Conservation (phyloP, 2,329 filamentous ascomycete species). For the Tolypocladium cylindrosporum region DNA sequence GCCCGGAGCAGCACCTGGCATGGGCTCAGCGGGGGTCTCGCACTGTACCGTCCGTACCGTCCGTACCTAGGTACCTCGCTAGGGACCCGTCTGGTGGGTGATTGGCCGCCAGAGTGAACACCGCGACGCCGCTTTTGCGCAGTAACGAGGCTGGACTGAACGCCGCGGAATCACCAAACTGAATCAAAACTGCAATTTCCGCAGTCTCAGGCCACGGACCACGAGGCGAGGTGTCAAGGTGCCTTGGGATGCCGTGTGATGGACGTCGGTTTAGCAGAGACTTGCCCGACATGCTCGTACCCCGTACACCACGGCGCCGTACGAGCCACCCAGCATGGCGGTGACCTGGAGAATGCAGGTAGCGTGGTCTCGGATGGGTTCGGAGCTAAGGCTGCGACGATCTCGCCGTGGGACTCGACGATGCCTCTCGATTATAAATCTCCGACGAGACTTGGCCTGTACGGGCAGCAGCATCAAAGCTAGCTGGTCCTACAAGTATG, state of each 20-base stretch:
- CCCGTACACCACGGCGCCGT: no score
- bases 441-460: not conserved
- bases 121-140: not conserved
- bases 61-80: not conserved
- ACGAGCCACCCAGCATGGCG: not conserved
- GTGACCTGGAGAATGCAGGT: not conserved
- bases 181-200: conserved; percentile 7
- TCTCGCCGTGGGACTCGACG: not conserved
- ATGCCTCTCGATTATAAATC: not conserved
- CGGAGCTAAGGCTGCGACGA: not conserved
- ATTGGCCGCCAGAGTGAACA: not conserved
- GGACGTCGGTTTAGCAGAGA: no score
- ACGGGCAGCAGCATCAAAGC: not conserved
- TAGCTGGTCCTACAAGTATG: not conserved
- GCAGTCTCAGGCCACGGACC: conserved; percentile 6
- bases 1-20: not conserved
- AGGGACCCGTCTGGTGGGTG: not conserved
- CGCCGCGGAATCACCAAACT: not conserved
- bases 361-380: not conserved
- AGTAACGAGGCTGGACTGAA: not conserved
- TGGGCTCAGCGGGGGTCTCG: not conserved
- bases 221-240: not conserved
- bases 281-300: not conserved
- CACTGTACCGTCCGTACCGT: not conserved
- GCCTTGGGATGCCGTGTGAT: no score